Evolutionary conservation across 495 filamentous ascomycete species (phyloP), one percentile per base, ranked within the genome.

Genomic region (Lasiosphaeriaceae sp.): DNA sequence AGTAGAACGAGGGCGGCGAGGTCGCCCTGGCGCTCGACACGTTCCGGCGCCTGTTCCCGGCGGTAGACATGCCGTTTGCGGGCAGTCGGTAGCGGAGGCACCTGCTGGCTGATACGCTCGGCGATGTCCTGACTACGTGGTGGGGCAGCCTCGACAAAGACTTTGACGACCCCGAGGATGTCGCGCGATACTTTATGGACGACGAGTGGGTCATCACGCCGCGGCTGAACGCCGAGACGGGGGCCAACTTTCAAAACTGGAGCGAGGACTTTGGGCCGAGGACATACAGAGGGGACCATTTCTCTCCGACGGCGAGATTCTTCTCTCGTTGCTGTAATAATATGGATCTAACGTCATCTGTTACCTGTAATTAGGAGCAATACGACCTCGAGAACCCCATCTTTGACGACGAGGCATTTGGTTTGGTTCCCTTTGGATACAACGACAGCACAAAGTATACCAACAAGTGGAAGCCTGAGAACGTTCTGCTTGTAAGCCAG

Each of bases 221-320:
- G 48, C 66, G 68, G 31, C 47, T 82, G 17, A 76, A 80, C 53
- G 75, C 76, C 23, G 66, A 60, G 0, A 81, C 78, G 0, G 67
- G 66, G 14, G 50, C 57, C 19, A 74, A 72, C 44, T 86, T 83
- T 65, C 63, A 64, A 6, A 80, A 77, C 3, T 86, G 80, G 83
- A 59, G 66, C 7, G 77, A 85, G 37, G 73, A 80, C 44, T 82
- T 74, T 57, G 80, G 81, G 0, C 79, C 80, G 16, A 58, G 75
- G 34, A 26, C 59, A 0, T 57, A 71, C 31, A 59, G 77, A 20
- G 74, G 69, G 0, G 77, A 80, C 53, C 59, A 70, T 12, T 82
- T 77, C 60, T 79, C 80, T 17, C 71, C 69, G 12, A 67, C 67
- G 48, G 65, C 61, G 58, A 35, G 55, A 0, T 77, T 81, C 57